Base-by-base conservation (phyloP, 2,329 filamentous ascomycete genomes). In the Diaporthe humulicola region DNA sequence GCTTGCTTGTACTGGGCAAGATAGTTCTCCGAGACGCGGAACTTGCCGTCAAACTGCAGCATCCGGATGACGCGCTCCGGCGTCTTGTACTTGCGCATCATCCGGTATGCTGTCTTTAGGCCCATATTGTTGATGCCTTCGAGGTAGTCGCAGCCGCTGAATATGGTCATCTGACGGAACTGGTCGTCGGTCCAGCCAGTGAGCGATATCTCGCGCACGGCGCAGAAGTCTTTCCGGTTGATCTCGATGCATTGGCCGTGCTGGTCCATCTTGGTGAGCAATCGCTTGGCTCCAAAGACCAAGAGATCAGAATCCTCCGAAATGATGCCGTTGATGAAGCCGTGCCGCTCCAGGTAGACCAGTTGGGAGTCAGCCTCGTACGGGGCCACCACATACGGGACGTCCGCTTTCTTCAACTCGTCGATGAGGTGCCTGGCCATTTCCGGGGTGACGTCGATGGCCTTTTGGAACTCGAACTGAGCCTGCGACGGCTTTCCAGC, bases 311-410 rank as follows among this genome's bases (percentile, higher is more conserved):
- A 99, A 83, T 99, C 97, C 82, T 99, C 97, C 0, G 97, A 98
- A 48, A 99, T 86, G 77, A 99, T 98, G 36, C 95, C 97, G 78
- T 93, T 87, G 79, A 98, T 93, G 69, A 96, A 87, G 1, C 96
- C 96, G 75, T 95, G 90, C 67, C 92, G 92, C 84, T 99, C 97
- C 50, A 99, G 89, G 81, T 98, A 99, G 36, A 95, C 96, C 79
- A 99, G 89, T 83, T 99, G 96, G n/a, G 96, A 93, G 83, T 99
- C 97, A 61, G 97, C 97, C 87, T 99, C 97, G 84, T 98, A 99
- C 0, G 97, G 97, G 0, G 97, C 97, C 25, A 99, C 97, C 73
- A 99, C 89, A 81, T 98, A 98, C 74, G 95, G 90, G 22, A 99
- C 89, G 52, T 91, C 89, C 80, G 93, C 87, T 80, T 91, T 91